Evolutionary conservation across 192 early-diverging fungal species (phyloP).

Genomic region (Rhizophagus prolifer): DNA sequence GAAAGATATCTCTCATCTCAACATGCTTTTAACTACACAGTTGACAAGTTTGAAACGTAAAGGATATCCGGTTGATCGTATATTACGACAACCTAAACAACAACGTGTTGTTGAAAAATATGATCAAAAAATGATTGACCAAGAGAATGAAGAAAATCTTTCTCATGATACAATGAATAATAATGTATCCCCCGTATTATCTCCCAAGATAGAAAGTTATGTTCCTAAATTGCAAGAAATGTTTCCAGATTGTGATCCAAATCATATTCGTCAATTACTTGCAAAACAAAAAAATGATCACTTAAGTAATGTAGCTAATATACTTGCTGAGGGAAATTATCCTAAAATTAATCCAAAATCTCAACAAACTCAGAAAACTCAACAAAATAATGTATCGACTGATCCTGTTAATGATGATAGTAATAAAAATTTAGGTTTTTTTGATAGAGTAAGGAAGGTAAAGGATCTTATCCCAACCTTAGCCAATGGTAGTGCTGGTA

Average conservation of each 20-base stretch:
- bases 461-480: background rate
- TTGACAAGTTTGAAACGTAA: slow-evolving; percentile 7
- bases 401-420: background rate
- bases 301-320: slow-evolving; percentile 57
- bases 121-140: slow-evolving; percentile 6
- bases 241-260: slow-evolving; percentile 67
- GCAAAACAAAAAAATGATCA: slow-evolving; percentile 50
- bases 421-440: background rate
- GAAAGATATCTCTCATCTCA: slow-evolving; percentile 2
- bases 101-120: background rate
- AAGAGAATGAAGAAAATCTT: slow-evolving; percentile 30
- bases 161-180: slow-evolving; percentile 26
- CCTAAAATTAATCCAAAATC: slow-evolving; percentile 35
- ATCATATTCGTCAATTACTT: slow-evolving; percentile 53
- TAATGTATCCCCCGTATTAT: background rate
- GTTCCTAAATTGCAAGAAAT: slow-evolving; percentile 45
- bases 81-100: slow-evolving; percentile 38
- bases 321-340: slow-evolving; percentile 58
- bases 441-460: background rate
- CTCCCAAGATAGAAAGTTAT: background rate
- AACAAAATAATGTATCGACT: background rate
- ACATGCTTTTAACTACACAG: background rate
- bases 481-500: background rate
- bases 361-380: too few relatives aligned
- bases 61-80: slow-evolving; percentile 60